These are phyloP conservation scores for Triticum turgidum DNA, from an alignment of 176 grass and related monocot species.

Conservation along the genomic window DNA sequence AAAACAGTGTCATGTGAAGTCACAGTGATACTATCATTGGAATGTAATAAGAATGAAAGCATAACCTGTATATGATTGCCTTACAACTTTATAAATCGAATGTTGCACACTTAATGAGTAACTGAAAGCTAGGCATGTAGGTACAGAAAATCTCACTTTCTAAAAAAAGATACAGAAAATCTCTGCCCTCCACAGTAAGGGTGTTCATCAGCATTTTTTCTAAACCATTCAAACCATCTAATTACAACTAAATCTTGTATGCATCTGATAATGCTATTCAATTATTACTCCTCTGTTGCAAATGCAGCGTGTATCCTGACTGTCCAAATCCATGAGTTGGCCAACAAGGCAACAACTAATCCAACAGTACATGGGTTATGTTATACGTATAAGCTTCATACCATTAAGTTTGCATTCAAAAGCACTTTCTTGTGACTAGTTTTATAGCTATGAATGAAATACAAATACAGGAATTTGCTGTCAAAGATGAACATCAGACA, in stretches of 20 bases:
- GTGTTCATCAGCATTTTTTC: not conserved
- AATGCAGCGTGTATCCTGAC: not conserved
- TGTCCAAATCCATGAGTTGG: not conserved
- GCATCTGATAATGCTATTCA: not conserved
- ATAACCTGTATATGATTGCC: not conserved
- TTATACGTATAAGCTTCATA: not conserved
- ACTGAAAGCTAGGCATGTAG: not conserved
- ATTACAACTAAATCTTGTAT: not conserved
- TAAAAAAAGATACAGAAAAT: not conserved
- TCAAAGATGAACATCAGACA: not conserved
- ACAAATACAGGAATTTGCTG: not conserved
- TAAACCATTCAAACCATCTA: not conserved
- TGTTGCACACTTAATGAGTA: not conserved
- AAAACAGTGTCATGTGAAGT: constrained; percentile 11
- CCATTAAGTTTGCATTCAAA: not conserved
- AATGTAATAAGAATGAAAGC: not conserved
- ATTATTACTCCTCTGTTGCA: not conserved
- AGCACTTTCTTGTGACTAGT: not conserved
- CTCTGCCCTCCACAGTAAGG: not conserved
- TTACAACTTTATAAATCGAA: constrained; percentile 1
- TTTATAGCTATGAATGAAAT: not conserved
- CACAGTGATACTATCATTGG: not conserved
- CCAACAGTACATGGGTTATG: no score
- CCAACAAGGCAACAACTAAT: not conserved
- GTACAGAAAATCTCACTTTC: not conserved